A percentile compares a stretch with the other conserved stretches of the same genome.
These are phyloP conservation scores for Umbellularia californica DNA, from an alignment of 164 flowering plant species.

Conservation along the genomic window DNA sequence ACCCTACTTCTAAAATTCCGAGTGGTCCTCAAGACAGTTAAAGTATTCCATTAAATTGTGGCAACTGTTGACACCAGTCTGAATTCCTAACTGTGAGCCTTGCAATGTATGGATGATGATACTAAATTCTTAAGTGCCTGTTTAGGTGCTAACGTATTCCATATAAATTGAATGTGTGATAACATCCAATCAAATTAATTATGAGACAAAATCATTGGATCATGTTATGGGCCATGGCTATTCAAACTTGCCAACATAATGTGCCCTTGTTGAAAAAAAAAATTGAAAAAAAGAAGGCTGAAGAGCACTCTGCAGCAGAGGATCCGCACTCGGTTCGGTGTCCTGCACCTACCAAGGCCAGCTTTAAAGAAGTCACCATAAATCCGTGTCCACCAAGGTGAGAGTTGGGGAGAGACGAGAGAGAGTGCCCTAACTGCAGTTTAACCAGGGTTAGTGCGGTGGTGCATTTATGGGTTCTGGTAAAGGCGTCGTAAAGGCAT, in stretches of 20 bases:
- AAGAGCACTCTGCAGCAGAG: too few relatives aligned
- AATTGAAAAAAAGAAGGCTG: too few relatives aligned
- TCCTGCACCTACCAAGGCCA: not conserved
- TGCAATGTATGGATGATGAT: too few relatives aligned
- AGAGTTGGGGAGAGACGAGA: not conserved
- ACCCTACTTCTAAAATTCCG: too few relatives aligned
- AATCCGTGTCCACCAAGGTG: constrained; percentile 2
- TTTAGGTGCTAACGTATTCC: too few relatives aligned
- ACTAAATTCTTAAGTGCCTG: too few relatives aligned
- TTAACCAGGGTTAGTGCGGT: not conserved
- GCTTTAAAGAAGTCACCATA: constrained; percentile 5
- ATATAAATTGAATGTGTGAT: not conserved
- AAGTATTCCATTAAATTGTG: too few relatives aligned
- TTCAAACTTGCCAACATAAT: not conserved
- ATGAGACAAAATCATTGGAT: not conserved
- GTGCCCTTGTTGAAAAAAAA: not conserved
- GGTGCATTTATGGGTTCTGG: not conserved
- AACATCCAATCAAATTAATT: not conserved
- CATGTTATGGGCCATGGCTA: not conserved
- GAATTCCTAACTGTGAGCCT: too few relatives aligned
- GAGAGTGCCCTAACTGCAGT: not conserved
- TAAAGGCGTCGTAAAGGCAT: not conserved
- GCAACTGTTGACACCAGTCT: too few relatives aligned
- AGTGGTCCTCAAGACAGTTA: too few relatives aligned
- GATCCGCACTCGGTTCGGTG: not conserved